Percentiles rank a stretch among this genome's conserved stretches.
Evolutionary conservation across 805 yeast species (phyloP).

Genomic region (Barnettozyma sp.): DNA sequence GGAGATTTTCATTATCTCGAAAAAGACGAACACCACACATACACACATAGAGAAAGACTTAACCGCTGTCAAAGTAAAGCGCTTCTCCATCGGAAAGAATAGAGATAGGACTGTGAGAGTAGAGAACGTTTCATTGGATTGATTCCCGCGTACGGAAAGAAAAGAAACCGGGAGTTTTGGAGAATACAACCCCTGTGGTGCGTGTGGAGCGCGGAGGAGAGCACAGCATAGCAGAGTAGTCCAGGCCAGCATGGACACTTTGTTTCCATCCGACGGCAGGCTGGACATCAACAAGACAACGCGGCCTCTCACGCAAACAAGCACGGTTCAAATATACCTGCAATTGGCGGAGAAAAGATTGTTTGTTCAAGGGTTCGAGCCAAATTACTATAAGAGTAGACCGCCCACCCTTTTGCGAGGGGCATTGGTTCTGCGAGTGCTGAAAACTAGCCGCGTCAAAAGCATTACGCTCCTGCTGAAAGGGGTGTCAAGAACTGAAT

Average conservation of each 20-base stretch:
- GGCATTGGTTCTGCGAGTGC: conserved; percentile 57
- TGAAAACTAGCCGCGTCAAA: conserved; percentile 68
- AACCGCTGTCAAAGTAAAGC: too few relatives aligned
- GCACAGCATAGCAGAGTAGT: too few relatives aligned
- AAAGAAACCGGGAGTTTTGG: too few relatives aligned
- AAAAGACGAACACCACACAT: too few relatives aligned
- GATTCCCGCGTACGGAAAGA: too few relatives aligned
- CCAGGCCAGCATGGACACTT: conserved; percentile 35
- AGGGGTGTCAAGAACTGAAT: conserved; percentile 75
- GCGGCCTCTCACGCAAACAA: conserved; percentile 51
- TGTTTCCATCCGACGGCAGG: conserved; percentile 46
- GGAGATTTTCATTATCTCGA: too few relatives aligned
- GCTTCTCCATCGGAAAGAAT: too few relatives aligned
- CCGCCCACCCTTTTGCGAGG: conserved; percentile 84
- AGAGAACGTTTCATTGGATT: too few relatives aligned
- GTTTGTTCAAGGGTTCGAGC: conserved; percentile 76
- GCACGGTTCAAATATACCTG: conserved; percentile 62
- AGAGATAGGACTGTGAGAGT: too few relatives aligned
- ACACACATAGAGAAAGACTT: too few relatives aligned
- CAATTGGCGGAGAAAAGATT: conserved; percentile 74
- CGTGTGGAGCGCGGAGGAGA: too few relatives aligned
- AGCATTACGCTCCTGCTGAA: conserved; percentile 51
- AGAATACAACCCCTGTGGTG: too few relatives aligned
- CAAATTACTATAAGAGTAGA: conserved; percentile 51
- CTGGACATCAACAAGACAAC: conserved; percentile 34